These are phyloP conservation scores for Curvularia verruculosa DNA, from an alignment of 2,329 filamentous ascomycete genomes.

Conservation along the genomic window DNA sequence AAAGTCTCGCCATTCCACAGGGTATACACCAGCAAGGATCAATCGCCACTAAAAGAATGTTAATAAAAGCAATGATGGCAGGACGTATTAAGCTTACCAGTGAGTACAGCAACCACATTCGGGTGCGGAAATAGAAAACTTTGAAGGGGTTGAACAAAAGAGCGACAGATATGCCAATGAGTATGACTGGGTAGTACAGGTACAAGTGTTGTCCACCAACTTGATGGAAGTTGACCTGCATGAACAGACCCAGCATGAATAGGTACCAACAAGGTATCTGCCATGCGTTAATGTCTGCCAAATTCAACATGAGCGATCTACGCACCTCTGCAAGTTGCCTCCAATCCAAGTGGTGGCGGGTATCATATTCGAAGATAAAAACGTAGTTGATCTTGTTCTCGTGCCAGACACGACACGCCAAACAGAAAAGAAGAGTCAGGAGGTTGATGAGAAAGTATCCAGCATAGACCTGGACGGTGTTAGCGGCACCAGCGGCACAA, in stretches of 20 bases:
- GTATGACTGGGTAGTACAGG: slow-evolving; percentile 83
- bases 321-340: slow-evolving; percentile 76
- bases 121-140: slow-evolving; percentile 74
- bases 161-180: slow-evolving; percentile 70
- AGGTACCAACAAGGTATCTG: slow-evolving; percentile 83
- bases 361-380: slow-evolving; percentile 97
- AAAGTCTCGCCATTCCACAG: slow-evolving; percentile 96
- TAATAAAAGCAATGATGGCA: slow-evolving; percentile 23
- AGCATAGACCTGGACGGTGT: slow-evolving; percentile 74
- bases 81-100: slow-evolving; percentile 64
- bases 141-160: slow-evolving; percentile 79
- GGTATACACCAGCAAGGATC: slow-evolving; percentile 82
- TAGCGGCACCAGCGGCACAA: slow-evolving; percentile 56
- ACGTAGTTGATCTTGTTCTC: slow-evolving; percentile 89
- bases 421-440: slow-evolving; percentile 80
- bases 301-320: background rate
- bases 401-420: slow-evolving; percentile 85
- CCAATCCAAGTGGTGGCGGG: slow-evolving; percentile 86
- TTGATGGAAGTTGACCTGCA: slow-evolving; percentile 87
- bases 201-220: slow-evolving; percentile 72
- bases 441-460: slow-evolving; percentile 87
- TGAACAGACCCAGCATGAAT: slow-evolving; percentile 74
- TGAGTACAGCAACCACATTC: slow-evolving; percentile 88
- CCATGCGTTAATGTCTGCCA: slow-evolving; percentile 13
- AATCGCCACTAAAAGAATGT: slow-evolving; percentile 72